These are phyloP conservation scores for Mortierella claussenii DNA, from an alignment of 192 early-diverging fungal species.

Conservation along the genomic window DNA sequence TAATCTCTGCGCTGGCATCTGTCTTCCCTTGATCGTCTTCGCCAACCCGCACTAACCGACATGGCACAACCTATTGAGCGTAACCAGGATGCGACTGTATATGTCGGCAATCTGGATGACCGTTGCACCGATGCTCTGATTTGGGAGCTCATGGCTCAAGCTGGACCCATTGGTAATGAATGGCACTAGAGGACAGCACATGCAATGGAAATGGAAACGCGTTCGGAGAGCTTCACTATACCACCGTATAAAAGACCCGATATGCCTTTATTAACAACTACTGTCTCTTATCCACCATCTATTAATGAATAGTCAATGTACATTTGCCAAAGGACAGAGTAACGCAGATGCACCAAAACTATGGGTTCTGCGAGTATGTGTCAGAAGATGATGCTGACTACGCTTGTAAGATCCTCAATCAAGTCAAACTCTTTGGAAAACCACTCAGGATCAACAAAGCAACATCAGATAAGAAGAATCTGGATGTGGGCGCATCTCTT, in stretches of 20 bases:
- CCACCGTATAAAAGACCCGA: too few relatives aligned
- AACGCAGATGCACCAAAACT: conserved; percentile 93
- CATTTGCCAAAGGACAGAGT: conserved; percentile 98
- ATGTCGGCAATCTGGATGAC: conserved; percentile 98
- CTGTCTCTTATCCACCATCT: too few relatives aligned
- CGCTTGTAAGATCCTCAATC: conserved; percentile 96
- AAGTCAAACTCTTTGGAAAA: conserved; percentile 95
- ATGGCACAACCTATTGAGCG: conserved; percentile 71
- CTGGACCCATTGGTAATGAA: conserved; percentile 91
- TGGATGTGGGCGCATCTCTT: conserved; percentile 96
- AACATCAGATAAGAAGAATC: conserved; percentile 80
- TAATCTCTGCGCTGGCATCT: too few relatives aligned
- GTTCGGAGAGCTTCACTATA: too few relatives aligned
- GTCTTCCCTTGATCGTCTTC: not conserved
- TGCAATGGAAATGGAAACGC: too few relatives aligned
- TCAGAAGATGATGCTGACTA: conserved; percentile 97
- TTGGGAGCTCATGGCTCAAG: conserved; percentile 99
- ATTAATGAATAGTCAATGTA: conserved; percentile 82
- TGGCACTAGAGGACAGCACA: too few relatives aligned
- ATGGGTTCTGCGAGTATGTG: conserved; percentile 96
- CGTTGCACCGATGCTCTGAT: conserved; percentile 91
- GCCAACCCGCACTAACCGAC: conserved; percentile 1
- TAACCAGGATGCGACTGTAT: conserved; percentile 98
- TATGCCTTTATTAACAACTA: too few relatives aligned
- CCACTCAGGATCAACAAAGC: conserved; percentile 97